Percentiles rank a stretch among this genome's conserved stretches.
Evolutionary conservation across 495 filamentous ascomycete species (phyloP).

Genomic region (Trichocladium antarcticum): DNA sequence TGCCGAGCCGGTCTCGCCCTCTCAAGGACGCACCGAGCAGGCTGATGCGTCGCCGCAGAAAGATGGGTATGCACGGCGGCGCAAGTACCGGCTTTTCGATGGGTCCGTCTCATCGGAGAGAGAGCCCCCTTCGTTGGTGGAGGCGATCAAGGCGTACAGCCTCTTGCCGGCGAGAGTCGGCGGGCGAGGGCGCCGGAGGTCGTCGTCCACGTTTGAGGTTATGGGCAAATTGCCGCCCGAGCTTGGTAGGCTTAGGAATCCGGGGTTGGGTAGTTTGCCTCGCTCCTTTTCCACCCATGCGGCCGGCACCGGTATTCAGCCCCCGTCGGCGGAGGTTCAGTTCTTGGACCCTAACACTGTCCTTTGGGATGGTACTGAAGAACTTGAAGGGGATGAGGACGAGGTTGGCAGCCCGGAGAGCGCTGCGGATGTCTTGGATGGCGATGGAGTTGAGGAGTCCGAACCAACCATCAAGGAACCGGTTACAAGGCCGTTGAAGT

Average conservation of each 20-base stretch:
- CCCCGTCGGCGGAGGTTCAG: not conserved
- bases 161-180: slow-evolving; percentile 18
- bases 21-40: not conserved
- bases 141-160: slow-evolving; percentile 24
- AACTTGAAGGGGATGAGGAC: not conserved
- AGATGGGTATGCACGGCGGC: not conserved
- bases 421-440: not conserved
- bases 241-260: slow-evolving; percentile 21
- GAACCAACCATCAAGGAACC: not conserved
- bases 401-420: not conserved
- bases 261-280: slow-evolving; percentile 25
- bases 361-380: slow-evolving; percentile 11
- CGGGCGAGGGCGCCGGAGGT: slow-evolving; percentile 6
- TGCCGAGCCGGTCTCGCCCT: not conserved
- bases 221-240: slow-evolving; percentile 16
- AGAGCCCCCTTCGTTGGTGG: slow-evolving; percentile 18
- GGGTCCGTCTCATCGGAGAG: not conserved
- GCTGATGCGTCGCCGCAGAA: not conserved
- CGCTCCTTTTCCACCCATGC: slow-evolving; percentile 11
- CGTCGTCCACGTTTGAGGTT: slow-evolving; percentile 3
- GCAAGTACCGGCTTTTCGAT: not conserved
- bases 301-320: not conserved
- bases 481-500: not conserved
- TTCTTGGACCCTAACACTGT: slow-evolving; percentile 24
- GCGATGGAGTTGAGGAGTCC: not conserved